A percentile compares a stretch with the other conserved stretches of the same genome.
Conservation (phyloP, 163 green algal species). For the Chloromonas sp. region DNA sequence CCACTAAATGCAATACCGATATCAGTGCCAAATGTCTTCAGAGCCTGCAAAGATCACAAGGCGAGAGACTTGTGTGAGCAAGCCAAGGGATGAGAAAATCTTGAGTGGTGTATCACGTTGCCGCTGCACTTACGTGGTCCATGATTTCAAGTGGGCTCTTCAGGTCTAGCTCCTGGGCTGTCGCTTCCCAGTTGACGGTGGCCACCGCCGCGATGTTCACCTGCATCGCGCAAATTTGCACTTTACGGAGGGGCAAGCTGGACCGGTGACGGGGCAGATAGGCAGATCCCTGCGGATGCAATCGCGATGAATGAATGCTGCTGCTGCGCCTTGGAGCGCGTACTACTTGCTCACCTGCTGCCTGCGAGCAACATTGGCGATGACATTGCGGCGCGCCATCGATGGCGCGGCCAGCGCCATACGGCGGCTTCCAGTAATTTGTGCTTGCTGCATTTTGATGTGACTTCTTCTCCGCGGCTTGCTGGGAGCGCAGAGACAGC, state of each 20-base stretch:
- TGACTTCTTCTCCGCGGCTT: too few relatives aligned
- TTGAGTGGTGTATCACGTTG: neutral
- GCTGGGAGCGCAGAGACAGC: too few relatives aligned
- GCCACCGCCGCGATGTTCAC: constrained; percentile 30
- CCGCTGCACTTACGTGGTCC: constrained; percentile 66
- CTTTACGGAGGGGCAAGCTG: neutral
- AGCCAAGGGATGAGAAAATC: neutral
- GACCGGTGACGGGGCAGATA: neutral
- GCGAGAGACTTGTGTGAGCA: neutral
- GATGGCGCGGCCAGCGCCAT: neutral
- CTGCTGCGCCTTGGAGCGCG: neutral
- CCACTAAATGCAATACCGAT: constrained; percentile 92
- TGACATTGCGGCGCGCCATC: neutral
- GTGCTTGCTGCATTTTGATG: too few relatives aligned
- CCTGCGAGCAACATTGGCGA: neutral
- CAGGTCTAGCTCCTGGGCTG: constrained; percentile 65
- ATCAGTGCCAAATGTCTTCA: constrained; percentile 76
- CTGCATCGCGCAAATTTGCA: neutral
- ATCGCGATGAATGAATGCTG: neutral
- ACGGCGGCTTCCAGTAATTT: neutral
- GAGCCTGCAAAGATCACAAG: constrained; percentile 46
- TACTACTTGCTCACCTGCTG: constrained; percentile 2
- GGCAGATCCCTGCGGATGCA: neutral
- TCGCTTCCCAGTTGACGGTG: constrained; percentile 50
- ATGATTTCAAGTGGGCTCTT: constrained; percentile 91